phyloP scores from a whole-genome alignment of 495 filamentous ascomycete genomes.

The Neurospora hispaniola region DNA sequence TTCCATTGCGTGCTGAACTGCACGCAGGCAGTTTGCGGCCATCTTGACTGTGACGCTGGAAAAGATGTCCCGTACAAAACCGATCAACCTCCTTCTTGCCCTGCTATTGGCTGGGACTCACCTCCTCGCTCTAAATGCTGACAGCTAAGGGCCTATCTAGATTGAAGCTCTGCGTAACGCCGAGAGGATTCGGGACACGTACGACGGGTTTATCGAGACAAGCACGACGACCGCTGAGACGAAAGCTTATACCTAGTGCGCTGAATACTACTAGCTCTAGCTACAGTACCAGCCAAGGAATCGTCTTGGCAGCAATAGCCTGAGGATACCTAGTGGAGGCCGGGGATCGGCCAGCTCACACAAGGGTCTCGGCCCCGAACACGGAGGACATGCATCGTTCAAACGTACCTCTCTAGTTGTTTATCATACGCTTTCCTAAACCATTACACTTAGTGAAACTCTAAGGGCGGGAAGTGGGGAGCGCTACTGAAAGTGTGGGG shows the following conservation, averaged over 20 bases:
- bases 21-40: background rate
- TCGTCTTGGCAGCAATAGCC: background rate
- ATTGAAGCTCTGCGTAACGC: background rate
- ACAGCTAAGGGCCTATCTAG: background rate
- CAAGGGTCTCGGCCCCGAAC: background rate
- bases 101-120: background rate
- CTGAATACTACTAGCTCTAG: background rate
- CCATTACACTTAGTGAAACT: background rate
- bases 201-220: background rate
- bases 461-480: background rate
- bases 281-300: background rate
- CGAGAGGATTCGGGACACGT: background rate
- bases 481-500: background rate
- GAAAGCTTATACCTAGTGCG: background rate
- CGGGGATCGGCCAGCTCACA: background rate
- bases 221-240: background rate
- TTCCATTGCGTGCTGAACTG: background rate
- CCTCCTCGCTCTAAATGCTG: background rate
- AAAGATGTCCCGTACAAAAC: background rate
- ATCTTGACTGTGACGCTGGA: background rate
- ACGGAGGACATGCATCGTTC: background rate
- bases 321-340: background rate
- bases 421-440: background rate
- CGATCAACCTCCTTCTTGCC: background rate
- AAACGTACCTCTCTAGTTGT: background rate